Conservation (phyloP, 139 green algal genomes). For the Haematococcus sp. region DNA sequence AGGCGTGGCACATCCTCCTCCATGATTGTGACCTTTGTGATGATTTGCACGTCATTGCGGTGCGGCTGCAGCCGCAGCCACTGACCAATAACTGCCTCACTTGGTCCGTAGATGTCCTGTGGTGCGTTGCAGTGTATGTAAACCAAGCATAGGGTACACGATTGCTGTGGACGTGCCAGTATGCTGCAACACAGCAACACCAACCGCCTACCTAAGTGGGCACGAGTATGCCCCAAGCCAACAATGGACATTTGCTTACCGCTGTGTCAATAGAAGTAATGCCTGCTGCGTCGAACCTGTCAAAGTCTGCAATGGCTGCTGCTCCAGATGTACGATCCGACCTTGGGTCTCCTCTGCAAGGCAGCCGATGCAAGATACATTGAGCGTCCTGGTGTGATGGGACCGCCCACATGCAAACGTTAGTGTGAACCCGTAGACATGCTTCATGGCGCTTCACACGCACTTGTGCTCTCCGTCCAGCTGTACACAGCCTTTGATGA, state of each 20-base stretch:
- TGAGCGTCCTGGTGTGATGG: no score
- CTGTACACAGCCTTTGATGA: conserved; percentile 52
- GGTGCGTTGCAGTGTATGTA: no score
- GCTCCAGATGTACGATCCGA: conserved; percentile 47
- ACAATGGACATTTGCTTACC: neutral
- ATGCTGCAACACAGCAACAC: no score
- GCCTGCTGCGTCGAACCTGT: conserved; percentile 54
- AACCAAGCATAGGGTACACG: no score
- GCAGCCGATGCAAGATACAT: neutral
- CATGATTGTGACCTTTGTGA: conserved; percentile 7
- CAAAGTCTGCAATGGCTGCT: conserved; percentile 57
- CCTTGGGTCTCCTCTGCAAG: neutral
- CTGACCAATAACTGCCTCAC: conserved; percentile 67
- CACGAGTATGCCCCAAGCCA: neutral
- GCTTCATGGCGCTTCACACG: neutral
- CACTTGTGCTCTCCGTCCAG: conserved; percentile 53
- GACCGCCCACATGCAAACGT: no score
- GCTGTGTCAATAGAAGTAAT: conserved; percentile 59
- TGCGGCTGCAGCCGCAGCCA: conserved; percentile 27
- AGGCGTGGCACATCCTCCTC: conserved; percentile 4
- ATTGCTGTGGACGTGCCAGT: no score
- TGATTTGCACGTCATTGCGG: neutral
- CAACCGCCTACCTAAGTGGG: neutral
- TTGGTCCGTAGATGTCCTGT: conserved; percentile 66
- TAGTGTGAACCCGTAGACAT: no score